Conservation (phyloP, 805 yeast genomes). For the Blastobotrys terrestris region DNA sequence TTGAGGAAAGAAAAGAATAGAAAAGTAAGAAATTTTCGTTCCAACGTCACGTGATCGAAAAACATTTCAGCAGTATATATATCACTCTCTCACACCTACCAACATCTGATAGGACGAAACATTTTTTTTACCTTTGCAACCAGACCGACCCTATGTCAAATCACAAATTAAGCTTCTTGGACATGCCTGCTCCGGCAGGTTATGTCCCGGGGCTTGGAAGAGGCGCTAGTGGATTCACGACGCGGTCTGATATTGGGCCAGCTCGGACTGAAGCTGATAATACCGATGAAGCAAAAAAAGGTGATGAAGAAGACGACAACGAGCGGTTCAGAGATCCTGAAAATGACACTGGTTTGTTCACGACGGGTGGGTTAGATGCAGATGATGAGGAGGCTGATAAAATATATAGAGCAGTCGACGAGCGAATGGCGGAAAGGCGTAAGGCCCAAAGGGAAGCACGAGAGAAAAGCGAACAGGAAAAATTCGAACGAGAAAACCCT, state of each 20-base stretch:
- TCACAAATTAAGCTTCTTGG: slow-evolving; percentile 51
- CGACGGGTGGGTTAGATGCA: slow-evolving; percentile 31
- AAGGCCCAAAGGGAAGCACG: slow-evolving; percentile 25
- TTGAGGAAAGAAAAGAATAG: no score
- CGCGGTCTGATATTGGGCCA: slow-evolving; percentile 68
- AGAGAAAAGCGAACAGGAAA: slow-evolving; percentile 22
- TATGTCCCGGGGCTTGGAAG: slow-evolving; percentile 90
- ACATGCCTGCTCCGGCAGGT: slow-evolving; percentile 82
- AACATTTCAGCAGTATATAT: no score
- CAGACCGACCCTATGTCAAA: neutral
- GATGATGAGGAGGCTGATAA: slow-evolving; percentile 77
- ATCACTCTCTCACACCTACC: no score
- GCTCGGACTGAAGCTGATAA: slow-evolving; percentile 36
- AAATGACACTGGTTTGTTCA: slow-evolving; percentile 31
- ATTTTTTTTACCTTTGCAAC: neutral
- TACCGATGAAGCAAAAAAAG: slow-evolving; percentile 25
- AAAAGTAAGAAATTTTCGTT: neutral
- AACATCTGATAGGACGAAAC: no score
- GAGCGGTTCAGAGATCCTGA: slow-evolving; percentile 28
- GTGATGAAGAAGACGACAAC: slow-evolving; percentile 25
- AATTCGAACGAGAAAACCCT: slow-evolving; percentile 24
- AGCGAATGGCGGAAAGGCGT: slow-evolving; percentile 33
- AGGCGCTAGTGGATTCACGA: slow-evolving; percentile 91
- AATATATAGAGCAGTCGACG: slow-evolving; percentile 63
- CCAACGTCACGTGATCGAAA: no score